Evolutionary conservation across 257 asterid genomes (phyloP), one percentile per base, ranked within the genome.

Genomic region (Hygrophila difformis): DNA sequence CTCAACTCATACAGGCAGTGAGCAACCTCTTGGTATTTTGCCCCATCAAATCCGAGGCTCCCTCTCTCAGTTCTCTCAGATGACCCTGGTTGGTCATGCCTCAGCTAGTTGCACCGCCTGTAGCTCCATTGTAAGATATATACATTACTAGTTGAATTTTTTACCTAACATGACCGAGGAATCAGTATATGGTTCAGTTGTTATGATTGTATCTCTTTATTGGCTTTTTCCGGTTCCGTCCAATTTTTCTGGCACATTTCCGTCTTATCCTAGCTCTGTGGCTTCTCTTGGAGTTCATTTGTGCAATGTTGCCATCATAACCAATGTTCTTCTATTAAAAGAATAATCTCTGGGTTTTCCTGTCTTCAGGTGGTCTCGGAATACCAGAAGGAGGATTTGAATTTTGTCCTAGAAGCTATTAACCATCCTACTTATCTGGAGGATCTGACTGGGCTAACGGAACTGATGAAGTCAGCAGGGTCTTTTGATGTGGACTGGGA

Each of bases 11-110:
- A 47, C 58, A 26, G 58, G 72, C 18, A 47, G 56, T 4, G 87
- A 72, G 53, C 94, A 82, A 53, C 93, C 94, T 20, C 91, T 91
- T 29, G 98, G 98, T 56, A 82, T 86, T 40, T 64, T 86, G 42
- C 98, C 98, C 52, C 98, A 91, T 68, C 98, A 91, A 72, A 71
- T 85, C 44, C 83, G 98, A 39, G 96, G 98, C 29, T 71, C 88
- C 4, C 70, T 91, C 45, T 86, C 94, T 33, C 93, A 79, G 65
- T 85, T 85, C 63, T 91, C 96, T 60, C 96, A 85, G 76, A 82
- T 78, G 93, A 77, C 61, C 34, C 93, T 85, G 11, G 82, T 82
- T 18, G 98, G 98, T 13, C 88, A 82, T 46, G 87, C 98, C 54
- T 91, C 98, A 31, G 39, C 70, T 20, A 73, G 83, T 34, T 91